A percentile compares a stretch with the other conserved stretches of the same genome.
These are phyloP conservation scores for Cordyceps sp. DNA, from an alignment of 2,329 filamentous ascomycete species.

Conservation along the genomic window DNA sequence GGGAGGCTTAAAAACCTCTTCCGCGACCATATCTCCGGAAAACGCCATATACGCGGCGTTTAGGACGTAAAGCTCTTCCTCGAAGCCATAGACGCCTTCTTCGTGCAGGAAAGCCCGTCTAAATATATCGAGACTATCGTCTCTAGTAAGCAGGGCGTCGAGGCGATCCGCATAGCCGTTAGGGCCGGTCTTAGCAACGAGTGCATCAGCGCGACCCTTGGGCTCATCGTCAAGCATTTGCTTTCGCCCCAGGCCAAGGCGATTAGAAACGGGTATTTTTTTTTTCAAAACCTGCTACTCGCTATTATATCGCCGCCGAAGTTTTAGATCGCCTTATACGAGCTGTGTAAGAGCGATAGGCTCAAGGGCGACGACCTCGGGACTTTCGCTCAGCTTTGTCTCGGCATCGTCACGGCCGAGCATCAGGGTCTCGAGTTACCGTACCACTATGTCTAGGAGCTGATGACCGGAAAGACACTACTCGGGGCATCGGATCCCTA, in stretches of 20 bases:
- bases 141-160: constrained; percentile 1
- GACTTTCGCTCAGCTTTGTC: constrained; percentile 6
- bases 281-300: constrained; percentile 3
- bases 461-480: constrained; percentile 10
- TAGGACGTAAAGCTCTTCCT: constrained; percentile 6
- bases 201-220: constrained; percentile 1
- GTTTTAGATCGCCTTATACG: constrained; percentile 3
- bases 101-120: constrained; percentile 1
- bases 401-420: constrained; percentile 3
- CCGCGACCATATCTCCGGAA: constrained; percentile 2
- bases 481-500: constrained; percentile 8
- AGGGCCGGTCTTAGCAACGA: constrained; percentile 2
- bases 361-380: background rate
- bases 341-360: background rate
- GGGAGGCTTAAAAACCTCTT: constrained; percentile 1
- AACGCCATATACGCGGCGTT: constrained; percentile 1
- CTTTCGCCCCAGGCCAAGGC: constrained; percentile 2
- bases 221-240: constrained; percentile 2
- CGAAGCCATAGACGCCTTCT: constrained; percentile 3
- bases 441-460: constrained; percentile 6
- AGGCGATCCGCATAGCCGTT: constrained; percentile 2
- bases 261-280: constrained; percentile 4
- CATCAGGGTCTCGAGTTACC: constrained; percentile 1
- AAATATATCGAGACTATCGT: constrained; percentile 4
- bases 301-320: constrained; percentile 4